Evolutionary conservation across 2,329 filamentous ascomycete genomes (phyloP).

Genomic region (Penicillium sp.): DNA sequence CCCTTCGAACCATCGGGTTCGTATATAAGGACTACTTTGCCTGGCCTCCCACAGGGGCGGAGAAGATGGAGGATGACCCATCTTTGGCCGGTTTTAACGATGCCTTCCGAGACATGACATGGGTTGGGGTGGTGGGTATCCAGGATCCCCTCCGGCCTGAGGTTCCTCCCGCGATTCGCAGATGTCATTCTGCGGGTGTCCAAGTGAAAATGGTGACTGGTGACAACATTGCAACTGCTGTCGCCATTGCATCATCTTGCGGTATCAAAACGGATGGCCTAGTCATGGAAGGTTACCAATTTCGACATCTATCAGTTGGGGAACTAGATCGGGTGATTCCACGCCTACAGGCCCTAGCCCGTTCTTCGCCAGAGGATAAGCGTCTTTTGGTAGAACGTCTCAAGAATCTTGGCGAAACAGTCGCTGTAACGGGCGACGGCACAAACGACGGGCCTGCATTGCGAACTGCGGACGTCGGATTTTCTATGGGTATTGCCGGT

Average conservation of each 20-base stretch:
- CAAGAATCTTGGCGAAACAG: slow-evolving; percentile 63
- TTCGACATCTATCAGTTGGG: slow-evolving; percentile 61
- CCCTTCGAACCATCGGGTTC: slow-evolving; percentile 73
- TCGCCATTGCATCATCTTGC: slow-evolving; percentile 72
- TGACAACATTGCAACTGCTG: slow-evolving; percentile 71
- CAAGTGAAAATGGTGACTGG: slow-evolving; percentile 73
- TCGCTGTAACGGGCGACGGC: slow-evolving; percentile 65
- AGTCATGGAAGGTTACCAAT: slow-evolving; percentile 69
- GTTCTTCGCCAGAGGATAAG: slow-evolving; percentile 68
- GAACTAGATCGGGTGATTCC: slow-evolving; percentile 63
- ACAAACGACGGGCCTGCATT: slow-evolving; percentile 68
- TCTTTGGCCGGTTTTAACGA: slow-evolving; percentile 66
- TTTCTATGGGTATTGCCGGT: slow-evolving; percentile 68
- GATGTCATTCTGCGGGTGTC: slow-evolving; percentile 70
- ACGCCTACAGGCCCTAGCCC: slow-evolving; percentile 63
- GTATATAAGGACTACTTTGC: slow-evolving; percentile 71
- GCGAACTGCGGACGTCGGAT: slow-evolving; percentile 67
- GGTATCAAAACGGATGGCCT: slow-evolving; percentile 66
- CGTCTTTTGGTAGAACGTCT: slow-evolving; percentile 63
- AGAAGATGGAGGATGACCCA: slow-evolving; percentile 55
- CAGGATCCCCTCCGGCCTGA: slow-evolving; percentile 71
- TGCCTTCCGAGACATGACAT: slow-evolving; percentile 71
- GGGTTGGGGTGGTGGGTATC: slow-evolving; percentile 73
- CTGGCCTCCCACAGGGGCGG: slow-evolving; percentile 64
- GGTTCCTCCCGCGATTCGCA: slow-evolving; percentile 66